phyloP scores from a whole-genome alignment of 2,329 filamentous ascomycete species.

The Cercospora brassicicola region DNA sequence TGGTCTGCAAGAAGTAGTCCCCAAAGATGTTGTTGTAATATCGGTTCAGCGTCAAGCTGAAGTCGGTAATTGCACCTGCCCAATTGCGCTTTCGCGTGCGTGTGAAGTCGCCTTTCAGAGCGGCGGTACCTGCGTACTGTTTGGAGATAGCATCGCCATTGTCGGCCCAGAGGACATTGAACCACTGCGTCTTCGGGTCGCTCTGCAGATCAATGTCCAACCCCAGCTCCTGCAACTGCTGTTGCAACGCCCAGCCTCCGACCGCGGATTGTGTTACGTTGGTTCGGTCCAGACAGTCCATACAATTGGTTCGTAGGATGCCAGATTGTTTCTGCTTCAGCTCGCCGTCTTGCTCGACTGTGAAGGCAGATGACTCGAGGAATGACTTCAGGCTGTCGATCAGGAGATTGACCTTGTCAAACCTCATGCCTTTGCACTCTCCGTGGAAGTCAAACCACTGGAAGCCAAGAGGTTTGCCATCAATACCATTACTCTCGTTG shows the following conservation, averaged over 20 bases:
- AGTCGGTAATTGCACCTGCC: constrained; percentile 84
- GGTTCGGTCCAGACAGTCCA: constrained; percentile 96
- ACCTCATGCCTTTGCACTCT: constrained; percentile 93
- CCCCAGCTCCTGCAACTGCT: constrained; percentile 73
- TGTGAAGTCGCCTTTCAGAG: constrained; percentile 95
- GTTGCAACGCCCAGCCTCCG: constrained; percentile 76
- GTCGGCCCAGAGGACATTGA: constrained; percentile 92
- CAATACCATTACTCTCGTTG: constrained; percentile 61
- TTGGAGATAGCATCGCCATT: constrained; percentile 95
- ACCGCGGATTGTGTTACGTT: constrained; percentile 95
- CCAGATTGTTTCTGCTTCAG: constrained; percentile 62
- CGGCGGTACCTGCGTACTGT: constrained; percentile 92
- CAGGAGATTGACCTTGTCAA: constrained; percentile 85
- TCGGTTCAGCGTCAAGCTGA: constrained; percentile 80
- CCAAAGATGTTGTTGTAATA: constrained; percentile 88
- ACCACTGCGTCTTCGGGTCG: constrained; percentile 84
- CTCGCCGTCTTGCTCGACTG: constrained; percentile 54
- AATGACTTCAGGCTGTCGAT: constrained; percentile 67
- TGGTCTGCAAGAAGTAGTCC: constrained; percentile 97
- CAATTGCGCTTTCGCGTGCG: constrained; percentile 87
- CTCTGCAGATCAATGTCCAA: constrained; percentile 72
- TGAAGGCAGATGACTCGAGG: constrained; percentile 72
- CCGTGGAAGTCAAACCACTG: constrained; percentile 98
- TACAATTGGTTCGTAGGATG: constrained; percentile 91
- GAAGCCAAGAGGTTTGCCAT: constrained; percentile 62